A percentile compares a stretch with the other conserved stretches of the same genome.
Conservation (phyloP, 345 rosid genomes). For the Pugionium cornutum region DNA sequence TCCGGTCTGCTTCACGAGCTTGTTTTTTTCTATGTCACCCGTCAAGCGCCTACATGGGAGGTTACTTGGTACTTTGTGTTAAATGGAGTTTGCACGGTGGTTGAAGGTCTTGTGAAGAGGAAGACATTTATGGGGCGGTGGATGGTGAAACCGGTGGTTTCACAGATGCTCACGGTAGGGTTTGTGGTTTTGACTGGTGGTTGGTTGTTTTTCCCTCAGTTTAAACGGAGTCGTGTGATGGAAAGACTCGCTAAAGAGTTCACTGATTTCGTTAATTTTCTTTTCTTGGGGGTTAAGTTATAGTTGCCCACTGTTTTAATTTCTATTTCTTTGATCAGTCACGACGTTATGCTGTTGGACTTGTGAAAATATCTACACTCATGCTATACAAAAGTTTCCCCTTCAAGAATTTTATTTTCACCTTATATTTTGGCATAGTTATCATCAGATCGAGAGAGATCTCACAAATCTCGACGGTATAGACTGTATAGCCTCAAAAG, state of each 20-base stretch:
- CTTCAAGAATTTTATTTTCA: no score
- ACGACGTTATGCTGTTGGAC: no score
- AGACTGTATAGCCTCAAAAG: no score
- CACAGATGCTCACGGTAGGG: slow-evolving; percentile 26
- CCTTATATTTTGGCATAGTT: no score
- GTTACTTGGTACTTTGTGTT: slow-evolving; percentile 42
- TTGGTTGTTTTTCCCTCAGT: slow-evolving; percentile 46
- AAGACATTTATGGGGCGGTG: neutral
- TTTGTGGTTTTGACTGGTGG: slow-evolving; percentile 34
- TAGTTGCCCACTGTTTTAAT: no score
- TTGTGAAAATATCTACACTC: no score
- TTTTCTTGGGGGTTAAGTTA: no score
- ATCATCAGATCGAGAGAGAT: no score
- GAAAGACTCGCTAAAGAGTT: slow-evolving; percentile 29
- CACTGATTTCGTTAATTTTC: slow-evolving; percentile 9
- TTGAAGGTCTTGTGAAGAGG: slow-evolving; percentile 29
- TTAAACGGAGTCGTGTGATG: slow-evolving; percentile 7
- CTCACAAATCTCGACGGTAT: no score
- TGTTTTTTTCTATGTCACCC: slow-evolving; percentile 22
- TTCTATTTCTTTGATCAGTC: neutral
- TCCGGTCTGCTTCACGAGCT: slow-evolving; percentile 43
- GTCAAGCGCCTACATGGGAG: slow-evolving; percentile 40
- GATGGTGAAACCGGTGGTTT: slow-evolving; percentile 18
- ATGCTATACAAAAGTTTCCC: no score
- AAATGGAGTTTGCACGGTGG: slow-evolving; percentile 38